phyloP scores from a whole-genome alignment of 306 rosid species.

The Vachellia pachyceras region DNA sequence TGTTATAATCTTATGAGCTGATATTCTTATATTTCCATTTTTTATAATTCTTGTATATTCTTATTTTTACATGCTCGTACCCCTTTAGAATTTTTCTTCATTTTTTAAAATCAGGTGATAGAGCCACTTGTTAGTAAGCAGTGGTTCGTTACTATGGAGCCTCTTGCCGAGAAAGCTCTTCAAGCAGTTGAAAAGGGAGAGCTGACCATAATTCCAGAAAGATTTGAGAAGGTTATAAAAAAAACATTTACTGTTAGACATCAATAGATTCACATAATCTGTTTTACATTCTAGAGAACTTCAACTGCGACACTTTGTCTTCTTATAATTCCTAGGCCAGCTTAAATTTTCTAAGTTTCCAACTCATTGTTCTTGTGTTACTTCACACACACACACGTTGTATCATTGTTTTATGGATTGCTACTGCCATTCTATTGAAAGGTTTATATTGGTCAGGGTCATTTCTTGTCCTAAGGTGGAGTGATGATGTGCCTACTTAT shows the following conservation, averaged over 20 bases:
- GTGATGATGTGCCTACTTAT: not conserved
- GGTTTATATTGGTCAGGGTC: not conserved
- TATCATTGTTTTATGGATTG: not conserved
- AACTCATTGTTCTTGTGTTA: not conserved
- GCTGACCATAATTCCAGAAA: constrained; percentile 82
- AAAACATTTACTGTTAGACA: not conserved
- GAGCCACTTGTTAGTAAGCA: constrained; percentile 97
- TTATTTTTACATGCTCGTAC: not conserved
- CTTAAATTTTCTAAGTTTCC: not conserved
- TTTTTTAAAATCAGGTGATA: constrained; percentile 66
- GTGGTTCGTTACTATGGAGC: constrained; percentile 98
- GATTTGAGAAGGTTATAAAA: constrained; percentile 85
- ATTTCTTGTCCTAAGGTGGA: not conserved
- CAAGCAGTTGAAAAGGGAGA: constrained; percentile 83
- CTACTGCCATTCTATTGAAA: not conserved
- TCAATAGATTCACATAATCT: not conserved
- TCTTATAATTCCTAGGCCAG: not conserved
- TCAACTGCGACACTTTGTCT: not conserved
- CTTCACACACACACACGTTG: not conserved
- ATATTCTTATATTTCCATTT: not conserved
- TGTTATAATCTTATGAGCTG: constrained; percentile 13
- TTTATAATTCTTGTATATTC: not conserved
- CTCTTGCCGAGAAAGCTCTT: constrained; percentile 90
- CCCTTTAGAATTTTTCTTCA: constrained; percentile 25
- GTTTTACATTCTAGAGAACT: not conserved